Evolutionary conservation across 1,284 basidiomycete genomes (phyloP).

Genomic region (Schizophyllum amplum): DNA sequence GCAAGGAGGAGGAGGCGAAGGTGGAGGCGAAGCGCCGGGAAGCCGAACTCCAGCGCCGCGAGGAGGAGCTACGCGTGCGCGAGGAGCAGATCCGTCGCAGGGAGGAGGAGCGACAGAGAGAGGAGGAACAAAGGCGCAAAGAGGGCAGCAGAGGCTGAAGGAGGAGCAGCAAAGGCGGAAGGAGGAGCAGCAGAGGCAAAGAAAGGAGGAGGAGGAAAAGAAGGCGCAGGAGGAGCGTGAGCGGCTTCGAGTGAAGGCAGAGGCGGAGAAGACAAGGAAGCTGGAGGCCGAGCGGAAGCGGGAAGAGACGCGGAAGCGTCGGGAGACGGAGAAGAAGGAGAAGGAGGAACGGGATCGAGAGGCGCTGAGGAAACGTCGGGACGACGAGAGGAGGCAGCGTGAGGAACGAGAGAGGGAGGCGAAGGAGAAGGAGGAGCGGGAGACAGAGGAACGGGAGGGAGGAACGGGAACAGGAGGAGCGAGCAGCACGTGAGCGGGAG

Average conservation of each 20-base stretch:
- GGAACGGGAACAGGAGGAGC: neutral
- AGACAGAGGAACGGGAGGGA: neutral
- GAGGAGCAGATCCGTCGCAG: neutral
- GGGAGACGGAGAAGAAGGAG: neutral
- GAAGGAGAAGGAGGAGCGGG: conserved; percentile 1
- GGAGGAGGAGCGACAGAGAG: neutral
- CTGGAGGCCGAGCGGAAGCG: neutral
- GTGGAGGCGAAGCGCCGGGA: no score
- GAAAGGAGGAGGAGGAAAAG: no score
- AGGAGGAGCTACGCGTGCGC: neutral
- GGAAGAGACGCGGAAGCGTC: conserved; percentile 10
- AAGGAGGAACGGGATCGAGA: neutral
- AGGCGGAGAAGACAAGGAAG: no score
- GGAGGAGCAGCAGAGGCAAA: no score
- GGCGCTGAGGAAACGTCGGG: neutral
- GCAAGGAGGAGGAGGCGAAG: neutral
- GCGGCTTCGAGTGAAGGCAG: no score
- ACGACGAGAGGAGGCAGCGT: no score
- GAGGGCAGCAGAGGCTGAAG: neutral
- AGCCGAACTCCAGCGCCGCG: neutral
- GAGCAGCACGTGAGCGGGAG: neutral
- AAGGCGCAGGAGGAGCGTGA: no score
- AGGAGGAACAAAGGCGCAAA: neutral
- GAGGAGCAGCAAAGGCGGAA: no score
- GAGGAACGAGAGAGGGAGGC: neutral